These are phyloP conservation scores for Suillus bovinus DNA, from an alignment of 768 basidiomycete species.

Conservation along the genomic window DNA sequence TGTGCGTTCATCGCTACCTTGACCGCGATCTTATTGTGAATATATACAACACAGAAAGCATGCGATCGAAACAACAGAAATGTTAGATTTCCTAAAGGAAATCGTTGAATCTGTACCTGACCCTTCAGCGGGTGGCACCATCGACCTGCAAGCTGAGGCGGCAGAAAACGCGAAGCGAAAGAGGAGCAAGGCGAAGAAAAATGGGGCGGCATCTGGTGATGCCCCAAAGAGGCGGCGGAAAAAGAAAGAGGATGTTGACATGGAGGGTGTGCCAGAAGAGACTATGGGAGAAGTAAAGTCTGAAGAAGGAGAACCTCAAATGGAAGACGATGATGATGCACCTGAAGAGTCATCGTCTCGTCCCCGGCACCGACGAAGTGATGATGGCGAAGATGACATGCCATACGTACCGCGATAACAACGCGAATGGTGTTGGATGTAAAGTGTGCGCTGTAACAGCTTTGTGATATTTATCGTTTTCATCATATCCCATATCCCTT, in stretches of 20 bases:
- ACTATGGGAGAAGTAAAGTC: slow-evolving; percentile 38
- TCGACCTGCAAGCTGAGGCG: slow-evolving; percentile 66
- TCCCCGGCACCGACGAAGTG: slow-evolving; percentile 42
- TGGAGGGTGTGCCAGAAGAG: slow-evolving; percentile 35
- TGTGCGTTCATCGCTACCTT: slow-evolving; percentile 57
- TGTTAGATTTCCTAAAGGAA: slow-evolving; percentile 93
- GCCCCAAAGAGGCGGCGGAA: slow-evolving; percentile 50
- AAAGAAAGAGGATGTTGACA: slow-evolving; percentile 44
- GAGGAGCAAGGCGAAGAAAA: slow-evolving; percentile 55
- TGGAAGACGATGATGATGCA: slow-evolving; percentile 45
- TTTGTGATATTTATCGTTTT: background rate
- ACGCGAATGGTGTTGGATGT: background rate
- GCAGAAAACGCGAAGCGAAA: slow-evolving; percentile 58
- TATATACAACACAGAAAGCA: slow-evolving; percentile 68
- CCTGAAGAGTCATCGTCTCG: slow-evolving; percentile 38
- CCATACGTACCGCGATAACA: slow-evolving; percentile 42
- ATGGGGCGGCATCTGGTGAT: slow-evolving; percentile 39
- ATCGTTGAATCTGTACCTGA: slow-evolving; percentile 86
- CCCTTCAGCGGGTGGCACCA: slow-evolving; percentile 80
- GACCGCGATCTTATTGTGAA: slow-evolving; percentile 8
- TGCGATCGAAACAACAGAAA: slow-evolving; percentile 82
- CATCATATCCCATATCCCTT: background rate
- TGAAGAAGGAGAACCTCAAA: slow-evolving; percentile 37
- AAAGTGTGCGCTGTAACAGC: slow-evolving; percentile 2
- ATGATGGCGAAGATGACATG: slow-evolving; percentile 36